Evolutionary conservation across 2,329 filamentous ascomycete genomes (phyloP).

Genomic region (Neopestalotiopsis sp.): DNA sequence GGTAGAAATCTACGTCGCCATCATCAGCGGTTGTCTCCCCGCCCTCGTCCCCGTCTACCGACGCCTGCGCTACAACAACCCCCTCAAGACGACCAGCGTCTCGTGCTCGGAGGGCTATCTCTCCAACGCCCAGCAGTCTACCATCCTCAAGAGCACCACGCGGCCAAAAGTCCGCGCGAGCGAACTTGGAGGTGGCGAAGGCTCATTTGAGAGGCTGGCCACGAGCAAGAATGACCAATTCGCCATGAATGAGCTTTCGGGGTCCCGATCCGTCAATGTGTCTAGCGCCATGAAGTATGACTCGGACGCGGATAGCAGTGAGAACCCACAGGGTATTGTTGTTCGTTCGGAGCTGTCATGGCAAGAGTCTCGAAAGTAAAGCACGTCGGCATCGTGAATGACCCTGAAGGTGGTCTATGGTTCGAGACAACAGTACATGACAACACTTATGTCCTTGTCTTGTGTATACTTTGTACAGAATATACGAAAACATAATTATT

Average conservation of each 20-base stretch:
- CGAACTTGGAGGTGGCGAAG: not conserved
- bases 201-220: not conserved
- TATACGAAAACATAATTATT: no score
- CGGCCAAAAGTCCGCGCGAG: not conserved
- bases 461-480: no score
- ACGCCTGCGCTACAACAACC: conserved; percentile 21
- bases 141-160: not conserved
- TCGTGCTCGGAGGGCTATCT: not conserved
- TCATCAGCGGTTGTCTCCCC: conserved; percentile 26
- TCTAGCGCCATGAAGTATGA: not conserved
- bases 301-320: not conserved
- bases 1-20: conserved; percentile 24
- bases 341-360: not conserved
- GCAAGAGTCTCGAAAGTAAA: not conserved
- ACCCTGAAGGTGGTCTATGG: no score
- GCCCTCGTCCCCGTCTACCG: conserved; percentile 25
- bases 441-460: no score
- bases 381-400: no score
- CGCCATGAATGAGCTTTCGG: not conserved
- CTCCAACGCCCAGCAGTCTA: not conserved
- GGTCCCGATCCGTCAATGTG: not conserved
- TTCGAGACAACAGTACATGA: no score
- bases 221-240: conserved; percentile 5
- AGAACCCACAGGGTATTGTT: not conserved
- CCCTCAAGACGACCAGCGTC: not conserved